Evolutionary conservation across 2,329 filamentous ascomycete species (phyloP).

Genomic region (Exserohilum rostratum): DNA sequence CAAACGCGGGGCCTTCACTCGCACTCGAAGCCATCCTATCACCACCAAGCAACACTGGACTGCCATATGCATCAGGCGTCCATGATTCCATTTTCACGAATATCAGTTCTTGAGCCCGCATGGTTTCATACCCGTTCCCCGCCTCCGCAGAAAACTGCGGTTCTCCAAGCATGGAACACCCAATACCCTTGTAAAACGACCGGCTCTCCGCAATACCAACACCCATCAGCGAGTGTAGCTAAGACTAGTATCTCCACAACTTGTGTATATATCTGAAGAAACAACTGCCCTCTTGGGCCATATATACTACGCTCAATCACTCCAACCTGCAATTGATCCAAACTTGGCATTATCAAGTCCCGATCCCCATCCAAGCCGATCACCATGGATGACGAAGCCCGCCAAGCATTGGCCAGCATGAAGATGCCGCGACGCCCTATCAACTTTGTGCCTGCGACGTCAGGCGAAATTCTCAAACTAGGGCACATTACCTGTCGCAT

Average conservation of each 20-base stretch:
- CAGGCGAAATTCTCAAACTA: conserved; percentile 57
- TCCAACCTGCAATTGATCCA: too few relatives aligned
- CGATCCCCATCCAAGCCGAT: background rate
- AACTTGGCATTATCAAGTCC: background rate
- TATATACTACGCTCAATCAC: background rate
- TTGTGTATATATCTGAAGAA: background rate
- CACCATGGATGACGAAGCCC: conserved; percentile 46
- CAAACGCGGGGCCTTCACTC: conserved; percentile 3
- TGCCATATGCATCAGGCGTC: background rate
- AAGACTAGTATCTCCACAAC: background rate
- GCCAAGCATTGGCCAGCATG: conserved; percentile 41
- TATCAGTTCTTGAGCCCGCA: background rate
- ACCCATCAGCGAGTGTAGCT: conserved; percentile 5
- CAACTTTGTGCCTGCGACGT: conserved; percentile 56
- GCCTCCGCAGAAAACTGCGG: background rate
- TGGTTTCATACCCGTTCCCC: background rate
- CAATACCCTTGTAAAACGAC: conserved; percentile 4
- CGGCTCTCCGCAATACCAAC: conserved; percentile 36
- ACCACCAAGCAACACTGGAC: background rate
- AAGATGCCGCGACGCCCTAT: conserved; percentile 53
- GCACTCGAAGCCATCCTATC: background rate
- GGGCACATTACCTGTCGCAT: conserved; percentile 58
- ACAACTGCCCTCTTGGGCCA: background rate
- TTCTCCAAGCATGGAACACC: background rate
- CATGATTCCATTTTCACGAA: background rate